Evolutionary conservation across 805 yeast species (phyloP).

Genomic region (Komagataella pseudopastoris): DNA sequence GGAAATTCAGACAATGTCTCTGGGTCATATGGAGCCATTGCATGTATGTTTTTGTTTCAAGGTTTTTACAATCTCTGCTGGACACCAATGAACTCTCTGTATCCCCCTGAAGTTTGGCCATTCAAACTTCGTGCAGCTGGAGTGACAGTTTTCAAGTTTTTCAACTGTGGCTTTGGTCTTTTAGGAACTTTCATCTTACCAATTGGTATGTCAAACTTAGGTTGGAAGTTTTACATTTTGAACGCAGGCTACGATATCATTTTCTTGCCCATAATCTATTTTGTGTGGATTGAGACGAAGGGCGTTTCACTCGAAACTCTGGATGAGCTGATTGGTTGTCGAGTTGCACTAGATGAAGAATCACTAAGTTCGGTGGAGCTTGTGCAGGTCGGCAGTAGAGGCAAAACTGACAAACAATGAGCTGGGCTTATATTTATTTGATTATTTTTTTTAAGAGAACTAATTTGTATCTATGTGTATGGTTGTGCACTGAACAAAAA

Average conservation of each 20-base stretch:
- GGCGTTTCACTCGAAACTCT: slow-evolving; percentile 16
- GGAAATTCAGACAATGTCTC: slow-evolving; percentile 9
- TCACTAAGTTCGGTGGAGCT: background rate
- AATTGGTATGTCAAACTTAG: slow-evolving; percentile 13
- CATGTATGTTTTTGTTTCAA: slow-evolving; percentile 11
- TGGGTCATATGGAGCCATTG: slow-evolving; percentile 12
- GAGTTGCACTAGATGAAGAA: background rate
- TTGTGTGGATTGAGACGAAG: slow-evolving; percentile 13
- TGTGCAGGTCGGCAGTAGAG: background rate
- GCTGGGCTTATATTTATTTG: background rate
- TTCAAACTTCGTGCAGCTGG: slow-evolving; percentile 14
- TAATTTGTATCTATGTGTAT: too few relatives aligned
- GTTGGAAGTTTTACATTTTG: slow-evolving; percentile 12
- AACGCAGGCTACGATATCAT: slow-evolving; percentile 12
- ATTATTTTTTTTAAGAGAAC: background rate
- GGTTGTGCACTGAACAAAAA: too few relatives aligned
- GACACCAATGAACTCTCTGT: slow-evolving; percentile 13
- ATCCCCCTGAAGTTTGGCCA: slow-evolving; percentile 13
- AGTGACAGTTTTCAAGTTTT: slow-evolving; percentile 12
- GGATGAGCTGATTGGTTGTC: slow-evolving; percentile 12
- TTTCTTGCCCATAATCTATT: slow-evolving; percentile 11
- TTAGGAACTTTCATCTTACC: slow-evolving; percentile 16
- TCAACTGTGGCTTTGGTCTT: slow-evolving; percentile 12
- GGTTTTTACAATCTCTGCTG: slow-evolving; percentile 13
- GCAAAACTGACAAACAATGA: background rate